Conservation (phyloP, 306 rosid genomes). For the Pterocarpus macrocarpus region DNA sequence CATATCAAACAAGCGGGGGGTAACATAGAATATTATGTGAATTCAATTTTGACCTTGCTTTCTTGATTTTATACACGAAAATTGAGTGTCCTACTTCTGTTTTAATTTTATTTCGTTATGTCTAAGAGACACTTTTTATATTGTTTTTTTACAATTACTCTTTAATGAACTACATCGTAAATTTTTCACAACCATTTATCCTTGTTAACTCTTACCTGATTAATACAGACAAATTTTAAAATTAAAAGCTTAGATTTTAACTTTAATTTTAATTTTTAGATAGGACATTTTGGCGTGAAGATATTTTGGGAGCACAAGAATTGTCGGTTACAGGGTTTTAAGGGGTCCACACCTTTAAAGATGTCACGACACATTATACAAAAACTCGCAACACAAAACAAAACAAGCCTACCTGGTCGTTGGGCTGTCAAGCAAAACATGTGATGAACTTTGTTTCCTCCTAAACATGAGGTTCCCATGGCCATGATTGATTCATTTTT, state of each 20-base stretch:
- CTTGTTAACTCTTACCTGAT: too few species aligned
- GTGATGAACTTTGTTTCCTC: constrained; percentile 50
- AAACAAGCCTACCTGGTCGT: constrained; percentile 47
- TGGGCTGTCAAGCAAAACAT: constrained; percentile 52
- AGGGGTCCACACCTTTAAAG: constrained; percentile 29
- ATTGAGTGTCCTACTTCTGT: not conserved
- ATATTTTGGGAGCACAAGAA: constrained; percentile 40
- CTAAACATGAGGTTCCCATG: constrained; percentile 49
- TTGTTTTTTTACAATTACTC: not conserved
- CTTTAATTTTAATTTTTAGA: not conserved
- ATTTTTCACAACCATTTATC: not conserved
- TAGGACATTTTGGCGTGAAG: not conserved
- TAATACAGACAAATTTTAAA: too few species aligned
- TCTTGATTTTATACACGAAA: not conserved
- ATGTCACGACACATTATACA: constrained; percentile 17
- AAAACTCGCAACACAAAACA: constrained; percentile 25
- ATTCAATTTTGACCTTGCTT: not conserved
- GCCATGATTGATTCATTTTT: constrained; percentile 23
- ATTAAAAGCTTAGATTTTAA: not conserved
- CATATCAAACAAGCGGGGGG: constrained; percentile 11
- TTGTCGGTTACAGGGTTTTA: constrained; percentile 43
- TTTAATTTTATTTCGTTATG: not conserved
- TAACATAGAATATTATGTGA: constrained; percentile 5
- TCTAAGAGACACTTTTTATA: not conserved
- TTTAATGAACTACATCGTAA: not conserved